Percentiles rank a stretch among this genome's conserved stretches.
Conservation (phyloP, 2,329 filamentous ascomycete genomes). For the Aspergillus alliaceus region DNA sequence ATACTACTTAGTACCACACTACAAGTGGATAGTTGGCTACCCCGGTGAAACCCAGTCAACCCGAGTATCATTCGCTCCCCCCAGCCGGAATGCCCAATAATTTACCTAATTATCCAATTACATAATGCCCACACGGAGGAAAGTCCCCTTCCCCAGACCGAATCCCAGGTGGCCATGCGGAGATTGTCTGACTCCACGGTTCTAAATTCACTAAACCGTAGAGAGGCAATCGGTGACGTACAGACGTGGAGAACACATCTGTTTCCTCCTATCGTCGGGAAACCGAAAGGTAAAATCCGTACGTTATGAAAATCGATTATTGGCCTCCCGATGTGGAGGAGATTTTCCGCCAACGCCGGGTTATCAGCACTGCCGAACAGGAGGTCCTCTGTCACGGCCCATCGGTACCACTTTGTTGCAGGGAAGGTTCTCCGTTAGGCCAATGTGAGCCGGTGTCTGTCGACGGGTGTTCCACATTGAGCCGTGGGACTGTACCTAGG, state of each 20-base stretch:
- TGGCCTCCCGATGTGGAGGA: slow-evolving; percentile 6
- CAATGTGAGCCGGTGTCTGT: not conserved
- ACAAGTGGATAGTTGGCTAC: no score
- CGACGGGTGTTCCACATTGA: not conserved
- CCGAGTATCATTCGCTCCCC: not conserved
- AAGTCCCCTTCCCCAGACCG: slow-evolving; percentile 3
- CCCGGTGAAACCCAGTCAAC: not conserved
- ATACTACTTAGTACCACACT: not conserved
- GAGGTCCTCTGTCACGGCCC: not conserved
- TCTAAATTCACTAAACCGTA: not conserved
- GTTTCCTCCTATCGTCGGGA: not conserved
- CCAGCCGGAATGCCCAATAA: no score
- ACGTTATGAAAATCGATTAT: slow-evolving; percentile 10
- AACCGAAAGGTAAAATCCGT: slow-evolving; percentile 1
- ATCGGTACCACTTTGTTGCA: slow-evolving; percentile 2
- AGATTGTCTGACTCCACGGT: slow-evolving; percentile 3
- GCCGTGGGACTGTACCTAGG: not conserved
- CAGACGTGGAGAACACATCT: not conserved
- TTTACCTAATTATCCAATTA: not conserved
- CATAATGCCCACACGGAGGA: no score
- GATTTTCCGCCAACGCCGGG: not conserved
- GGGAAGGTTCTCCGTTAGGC: not conserved
- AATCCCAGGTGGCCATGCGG: slow-evolving; percentile 2
- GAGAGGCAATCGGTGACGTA: slow-evolving; percentile 1
- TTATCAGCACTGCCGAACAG: not conserved